phyloP scores from a whole-genome alignment of 192 early-diverging fungal genomes.

The Rhizoclosmatium sp. region DNA sequence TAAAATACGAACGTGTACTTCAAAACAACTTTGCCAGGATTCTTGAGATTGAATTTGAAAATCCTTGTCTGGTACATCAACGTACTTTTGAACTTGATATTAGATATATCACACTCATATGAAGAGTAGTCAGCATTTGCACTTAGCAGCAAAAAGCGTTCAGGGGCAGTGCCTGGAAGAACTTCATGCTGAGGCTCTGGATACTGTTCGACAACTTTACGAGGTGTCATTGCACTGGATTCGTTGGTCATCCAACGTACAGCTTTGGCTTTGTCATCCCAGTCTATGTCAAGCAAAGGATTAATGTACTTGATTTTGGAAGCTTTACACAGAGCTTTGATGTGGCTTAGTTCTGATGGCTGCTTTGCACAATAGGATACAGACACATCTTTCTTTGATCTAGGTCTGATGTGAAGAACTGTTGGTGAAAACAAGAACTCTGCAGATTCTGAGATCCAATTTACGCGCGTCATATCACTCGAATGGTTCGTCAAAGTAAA shows the following conservation, averaged over 20 bases:
- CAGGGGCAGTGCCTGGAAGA: slow-evolving; percentile 23
- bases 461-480: slow-evolving; percentile 45
- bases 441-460: slow-evolving; percentile 39
- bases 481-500: slow-evolving; percentile 60
- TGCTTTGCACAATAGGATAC: slow-evolving; percentile 52
- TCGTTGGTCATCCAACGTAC: slow-evolving; percentile 49
- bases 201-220: slow-evolving; percentile 54
- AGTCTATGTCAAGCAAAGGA: slow-evolving; percentile 50
- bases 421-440: slow-evolving; percentile 56
- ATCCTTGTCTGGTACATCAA: slow-evolving; percentile 66
- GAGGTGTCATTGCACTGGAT: slow-evolving; percentile 28
- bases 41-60: slow-evolving; percentile 53
- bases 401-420: slow-evolving; percentile 51
- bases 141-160: slow-evolving; percentile 45
- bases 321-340: slow-evolving; percentile 37
- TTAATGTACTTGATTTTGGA: slow-evolving; percentile 51
- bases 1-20: slow-evolving; percentile 49
- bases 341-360: slow-evolving; percentile 41
- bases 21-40: slow-evolving; percentile 58
- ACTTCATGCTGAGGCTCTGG: slow-evolving; percentile 58
- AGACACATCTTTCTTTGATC: slow-evolving; percentile 50
- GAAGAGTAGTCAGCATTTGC: slow-evolving; percentile 61
- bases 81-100: slow-evolving; percentile 64
- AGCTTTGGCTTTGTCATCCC: slow-evolving; percentile 58
- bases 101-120: slow-evolving; percentile 58